phyloP scores from a whole-genome alignment of 176 grass and related monocot species.

The Phragmites australis region DNA sequence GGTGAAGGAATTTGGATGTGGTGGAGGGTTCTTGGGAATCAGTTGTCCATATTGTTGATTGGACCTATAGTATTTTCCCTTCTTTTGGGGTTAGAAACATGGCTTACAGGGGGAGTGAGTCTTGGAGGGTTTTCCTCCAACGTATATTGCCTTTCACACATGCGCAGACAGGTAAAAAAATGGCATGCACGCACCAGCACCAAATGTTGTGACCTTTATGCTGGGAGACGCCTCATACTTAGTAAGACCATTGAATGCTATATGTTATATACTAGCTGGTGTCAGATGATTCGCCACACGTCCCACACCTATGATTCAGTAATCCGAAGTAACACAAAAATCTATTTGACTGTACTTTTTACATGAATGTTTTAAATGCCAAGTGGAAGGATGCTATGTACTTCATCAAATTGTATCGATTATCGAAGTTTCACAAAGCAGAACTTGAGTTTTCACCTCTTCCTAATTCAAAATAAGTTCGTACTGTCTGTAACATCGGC shows the following conservation, averaged over 20 bases:
- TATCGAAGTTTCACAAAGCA: not conserved
- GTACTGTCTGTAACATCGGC: conserved; percentile 20
- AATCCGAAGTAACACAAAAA: not conserved
- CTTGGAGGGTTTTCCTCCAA: not conserved
- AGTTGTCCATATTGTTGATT: not conserved
- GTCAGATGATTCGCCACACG: conserved; percentile 13
- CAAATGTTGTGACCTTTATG: not conserved
- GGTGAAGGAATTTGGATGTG: not conserved
- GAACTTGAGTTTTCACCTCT: not conserved
- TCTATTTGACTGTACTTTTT: conserved; percentile 5
- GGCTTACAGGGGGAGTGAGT: not conserved
- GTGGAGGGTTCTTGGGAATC: not conserved
- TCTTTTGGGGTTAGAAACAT: not conserved
- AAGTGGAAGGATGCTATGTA: conserved; percentile 3
- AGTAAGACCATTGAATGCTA: not conserved
- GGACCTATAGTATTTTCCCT: not conserved
- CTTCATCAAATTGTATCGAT: not conserved
- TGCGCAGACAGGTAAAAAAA: not conserved
- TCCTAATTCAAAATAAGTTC: conserved; percentile 11
- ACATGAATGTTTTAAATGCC: conserved; percentile 11
- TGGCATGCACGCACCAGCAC: not conserved
- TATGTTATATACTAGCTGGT: conserved; percentile 20
- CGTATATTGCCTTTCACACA: not conserved
- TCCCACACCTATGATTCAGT: not conserved
- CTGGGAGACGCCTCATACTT: not conserved